Evolutionary conservation across 2,329 filamentous ascomycete species (phyloP).

Genomic region (Pleoardoris graminearum): DNA sequence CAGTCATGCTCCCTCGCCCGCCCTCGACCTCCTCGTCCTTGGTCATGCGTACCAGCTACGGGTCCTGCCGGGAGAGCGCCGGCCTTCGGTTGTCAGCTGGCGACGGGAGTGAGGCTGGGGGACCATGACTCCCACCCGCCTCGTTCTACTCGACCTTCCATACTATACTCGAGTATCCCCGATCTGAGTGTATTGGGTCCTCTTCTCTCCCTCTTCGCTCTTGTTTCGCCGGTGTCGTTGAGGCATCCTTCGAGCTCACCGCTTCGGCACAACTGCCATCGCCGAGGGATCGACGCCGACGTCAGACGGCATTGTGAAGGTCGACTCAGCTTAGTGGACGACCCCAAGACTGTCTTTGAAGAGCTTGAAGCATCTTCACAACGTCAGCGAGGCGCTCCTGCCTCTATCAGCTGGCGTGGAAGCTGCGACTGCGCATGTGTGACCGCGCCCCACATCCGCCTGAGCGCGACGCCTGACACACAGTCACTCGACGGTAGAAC

Average conservation of each 20-base stretch:
- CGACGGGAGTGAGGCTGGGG: not conserved
- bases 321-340: constrained; percentile 1
- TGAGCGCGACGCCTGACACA: constrained; percentile 33
- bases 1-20: constrained; percentile 23
- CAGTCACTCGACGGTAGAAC: constrained; percentile 7
- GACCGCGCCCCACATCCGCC: constrained; percentile 28
- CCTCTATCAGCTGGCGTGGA: constrained; percentile 14
- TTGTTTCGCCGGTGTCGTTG: not conserved
- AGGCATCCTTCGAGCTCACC: not conserved
- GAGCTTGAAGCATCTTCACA: not conserved
- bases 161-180: not conserved
- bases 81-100: not conserved
- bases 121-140: constrained; percentile 21
- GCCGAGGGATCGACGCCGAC: constrained; percentile 13
- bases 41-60: constrained; percentile 31
- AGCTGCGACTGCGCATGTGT: constrained; percentile 30
- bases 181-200: not conserved
- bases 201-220: constrained; percentile 4
- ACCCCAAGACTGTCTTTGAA: not conserved
- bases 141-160: not conserved
- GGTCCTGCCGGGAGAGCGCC: not conserved
- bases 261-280: not conserved
- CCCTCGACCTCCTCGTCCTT: constrained; percentile 10
- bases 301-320: constrained; percentile 15
- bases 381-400: not conserved